A percentile compares a stretch with the other conserved stretches of the same genome.
These are phyloP conservation scores for Candida loeiensis DNA, from an alignment of 805 yeast species.

Conservation along the genomic window DNA sequence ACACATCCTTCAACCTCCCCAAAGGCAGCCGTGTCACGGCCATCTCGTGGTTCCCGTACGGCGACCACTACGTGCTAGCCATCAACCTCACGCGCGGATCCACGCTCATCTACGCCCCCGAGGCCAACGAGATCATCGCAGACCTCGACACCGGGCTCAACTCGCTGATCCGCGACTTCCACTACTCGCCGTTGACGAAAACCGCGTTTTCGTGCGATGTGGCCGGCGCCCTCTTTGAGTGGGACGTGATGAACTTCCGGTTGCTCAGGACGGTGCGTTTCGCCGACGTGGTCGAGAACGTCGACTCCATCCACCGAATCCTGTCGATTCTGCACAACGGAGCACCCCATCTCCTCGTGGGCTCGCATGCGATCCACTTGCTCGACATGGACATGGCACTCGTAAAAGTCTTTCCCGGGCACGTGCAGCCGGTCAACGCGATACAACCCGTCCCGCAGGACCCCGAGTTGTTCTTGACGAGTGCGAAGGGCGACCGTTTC, in stretches of 20 bases:
- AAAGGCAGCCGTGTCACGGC: conserved; percentile 48
- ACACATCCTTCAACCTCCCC: conserved; percentile 50
- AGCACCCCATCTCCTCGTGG: conserved; percentile 50
- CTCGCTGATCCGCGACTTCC: conserved; percentile 48
- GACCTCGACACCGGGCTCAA: conserved; percentile 47
- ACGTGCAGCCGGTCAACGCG: conserved; percentile 61
- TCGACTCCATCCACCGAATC: conserved; percentile 31
- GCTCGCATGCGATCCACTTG: conserved; percentile 63
- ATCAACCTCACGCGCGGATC: conserved; percentile 66
- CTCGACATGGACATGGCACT: conserved; percentile 42
- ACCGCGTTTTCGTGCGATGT: conserved; percentile 60
- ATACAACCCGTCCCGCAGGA: conserved; percentile 36
- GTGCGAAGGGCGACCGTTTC: conserved; percentile 79
- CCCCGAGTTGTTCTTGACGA: conserved; percentile 54
- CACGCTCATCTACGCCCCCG: conserved; percentile 64
- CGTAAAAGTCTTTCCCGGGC: conserved; percentile 65
- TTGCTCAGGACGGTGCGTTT: conserved; percentile 41
- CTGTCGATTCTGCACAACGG: conserved; percentile 26
- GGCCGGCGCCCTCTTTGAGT: conserved; percentile 56
- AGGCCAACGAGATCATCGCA: conserved; percentile 52
- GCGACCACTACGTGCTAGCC: conserved; percentile 46
- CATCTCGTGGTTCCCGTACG: conserved; percentile 49
- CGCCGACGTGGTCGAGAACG: conserved; percentile 34
- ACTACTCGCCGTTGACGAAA: conserved; percentile 38
- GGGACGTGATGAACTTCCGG: conserved; percentile 50